Conservation (phyloP, 495 filamentous ascomycete genomes). For the Daldinia loculata region DNA sequence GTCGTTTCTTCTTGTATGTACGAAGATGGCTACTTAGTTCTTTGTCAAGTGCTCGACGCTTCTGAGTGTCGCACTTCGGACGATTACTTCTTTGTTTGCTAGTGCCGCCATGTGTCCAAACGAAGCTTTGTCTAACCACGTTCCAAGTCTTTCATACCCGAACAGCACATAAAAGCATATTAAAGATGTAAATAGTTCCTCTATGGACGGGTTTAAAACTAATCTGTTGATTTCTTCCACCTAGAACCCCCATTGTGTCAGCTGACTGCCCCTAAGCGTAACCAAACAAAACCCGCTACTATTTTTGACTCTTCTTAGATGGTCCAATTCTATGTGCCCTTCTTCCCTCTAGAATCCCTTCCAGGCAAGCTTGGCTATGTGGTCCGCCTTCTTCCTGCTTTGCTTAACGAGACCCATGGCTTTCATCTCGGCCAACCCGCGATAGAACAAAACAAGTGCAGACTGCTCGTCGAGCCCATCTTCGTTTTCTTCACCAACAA, state of each 20-base stretch:
- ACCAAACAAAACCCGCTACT: constrained; percentile 21
- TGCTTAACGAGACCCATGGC: constrained; percentile 85
- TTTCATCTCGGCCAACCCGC: constrained; percentile 82
- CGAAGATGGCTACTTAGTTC: constrained; percentile 23
- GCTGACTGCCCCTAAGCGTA: background rate
- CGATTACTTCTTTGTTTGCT: constrained; percentile 39
- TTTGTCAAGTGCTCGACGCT: constrained; percentile 39
- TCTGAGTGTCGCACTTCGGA: constrained; percentile 31
- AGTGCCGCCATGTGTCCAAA: constrained; percentile 28
- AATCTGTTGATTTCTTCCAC: constrained; percentile 25
- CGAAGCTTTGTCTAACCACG: constrained; percentile 36
- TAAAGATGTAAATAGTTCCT: constrained; percentile 15
- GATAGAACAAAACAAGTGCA: constrained; percentile 79
- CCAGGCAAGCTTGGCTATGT: constrained; percentile 79
- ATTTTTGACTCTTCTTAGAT: constrained; percentile 16
- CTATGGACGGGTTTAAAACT: background rate
- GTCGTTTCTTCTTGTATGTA: constrained; percentile 46
- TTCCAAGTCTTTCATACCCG: constrained; percentile 41
- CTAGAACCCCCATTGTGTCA: constrained; percentile 13
- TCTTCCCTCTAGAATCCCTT: constrained; percentile 40
- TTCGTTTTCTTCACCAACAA: constrained; percentile 71
- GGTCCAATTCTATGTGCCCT: background rate
- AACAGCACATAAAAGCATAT: constrained; percentile 21
- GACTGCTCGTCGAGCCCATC: constrained; percentile 57
- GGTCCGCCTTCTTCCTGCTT: constrained; percentile 90